Evolutionary conservation across 768 basidiomycete species (phyloP), one percentile per base, ranked within the genome.

Genomic region (Russula compacta): DNA sequence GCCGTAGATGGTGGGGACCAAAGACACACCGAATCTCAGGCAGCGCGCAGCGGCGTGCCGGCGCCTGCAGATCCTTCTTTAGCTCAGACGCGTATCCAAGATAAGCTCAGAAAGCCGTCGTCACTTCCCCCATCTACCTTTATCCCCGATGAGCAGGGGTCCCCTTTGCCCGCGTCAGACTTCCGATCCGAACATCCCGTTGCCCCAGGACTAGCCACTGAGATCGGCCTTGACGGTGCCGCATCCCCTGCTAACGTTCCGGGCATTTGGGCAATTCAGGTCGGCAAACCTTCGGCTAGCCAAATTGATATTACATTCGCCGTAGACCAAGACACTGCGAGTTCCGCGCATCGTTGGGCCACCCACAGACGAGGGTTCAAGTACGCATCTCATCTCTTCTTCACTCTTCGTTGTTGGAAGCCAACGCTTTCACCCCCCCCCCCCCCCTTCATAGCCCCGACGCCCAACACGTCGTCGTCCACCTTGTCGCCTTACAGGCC

Each of bases 211-310:
- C 21, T 21, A 1, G 3, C 32, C 14, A 29, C 35, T 33, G 49
- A 60, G 39, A 50, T 29, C 8, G 24, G 12, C 33, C 17, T n/a
- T 12, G 32, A 53, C 32, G 49, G 44, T 29, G 19, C 32, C 4
- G 56, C n/a, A 11, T 47, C 51, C 7, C 52, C 46, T 33, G 19
- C 44, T 11, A 49, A 43, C 5, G 52, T 58, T 12, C 65, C 63
- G 7, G 65, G 59, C 15, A 49, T 66, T 21, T 66, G 62, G 65
- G 53, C 53, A 12, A 59, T 60, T 32, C 54, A 59, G 35, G 48
- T 64, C 14, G 64, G 64, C 9, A 58, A 59, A 21, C 61, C 53
- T 46, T 64, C 53, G 21, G 39, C 17, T 29, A 46, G 54, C 35
- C 47, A 64, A 24, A 42, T 33, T 6, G 54, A 60, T 4, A n/a